Evolutionary conservation across 768 basidiomycete species (phyloP).

Genomic region (Leccinum sublutescens): DNA sequence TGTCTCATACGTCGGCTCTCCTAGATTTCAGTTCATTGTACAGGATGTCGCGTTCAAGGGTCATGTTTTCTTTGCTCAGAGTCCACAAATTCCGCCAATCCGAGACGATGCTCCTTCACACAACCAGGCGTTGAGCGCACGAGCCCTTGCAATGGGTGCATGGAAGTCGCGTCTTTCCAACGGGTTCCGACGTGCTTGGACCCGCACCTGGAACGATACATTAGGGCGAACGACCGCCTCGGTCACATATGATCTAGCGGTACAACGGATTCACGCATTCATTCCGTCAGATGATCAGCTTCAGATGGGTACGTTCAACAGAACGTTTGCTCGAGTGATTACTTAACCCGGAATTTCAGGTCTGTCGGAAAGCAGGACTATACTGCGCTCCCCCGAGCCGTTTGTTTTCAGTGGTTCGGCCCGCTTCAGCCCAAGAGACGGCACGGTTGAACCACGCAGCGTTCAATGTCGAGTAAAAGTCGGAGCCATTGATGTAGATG

Average conservation of each 20-base stretch:
- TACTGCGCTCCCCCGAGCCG: constrained; percentile 46
- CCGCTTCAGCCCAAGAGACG: constrained; percentile 57
- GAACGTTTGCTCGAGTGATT: background rate
- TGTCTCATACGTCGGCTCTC: constrained; percentile 49
- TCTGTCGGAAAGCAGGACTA: constrained; percentile 30
- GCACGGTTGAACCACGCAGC: constrained; percentile 52
- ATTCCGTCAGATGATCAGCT: constrained; percentile 25
- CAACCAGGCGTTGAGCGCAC: constrained; percentile 28
- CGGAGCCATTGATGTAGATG: constrained; percentile 45
- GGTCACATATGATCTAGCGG: constrained; percentile 48
- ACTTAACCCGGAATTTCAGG: constrained; percentile 9
- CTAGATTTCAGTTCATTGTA: constrained; percentile 50
- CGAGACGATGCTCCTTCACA: constrained; percentile 14
- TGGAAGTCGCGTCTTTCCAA: constrained; percentile 62
- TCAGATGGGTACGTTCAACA: constrained; percentile 30
- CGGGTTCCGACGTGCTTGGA: constrained; percentile 63
- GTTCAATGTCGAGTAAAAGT: constrained; percentile 45
- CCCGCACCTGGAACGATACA: constrained; percentile 68
- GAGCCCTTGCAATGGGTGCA: constrained; percentile 49
- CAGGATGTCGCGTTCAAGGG: constrained; percentile 53
- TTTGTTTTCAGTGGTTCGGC: constrained; percentile 48
- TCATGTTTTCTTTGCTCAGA: constrained; percentile 52
- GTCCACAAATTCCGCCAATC: constrained; percentile 34
- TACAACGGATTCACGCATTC: constrained; percentile 47
- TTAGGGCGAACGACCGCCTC: constrained; percentile 63